Percentiles rank a stretch among this genome's conserved stretches.
phyloP scores from a whole-genome alignment of 1,284 basidiomycete species.

The Ceratobasidium papillatum region DNA sequence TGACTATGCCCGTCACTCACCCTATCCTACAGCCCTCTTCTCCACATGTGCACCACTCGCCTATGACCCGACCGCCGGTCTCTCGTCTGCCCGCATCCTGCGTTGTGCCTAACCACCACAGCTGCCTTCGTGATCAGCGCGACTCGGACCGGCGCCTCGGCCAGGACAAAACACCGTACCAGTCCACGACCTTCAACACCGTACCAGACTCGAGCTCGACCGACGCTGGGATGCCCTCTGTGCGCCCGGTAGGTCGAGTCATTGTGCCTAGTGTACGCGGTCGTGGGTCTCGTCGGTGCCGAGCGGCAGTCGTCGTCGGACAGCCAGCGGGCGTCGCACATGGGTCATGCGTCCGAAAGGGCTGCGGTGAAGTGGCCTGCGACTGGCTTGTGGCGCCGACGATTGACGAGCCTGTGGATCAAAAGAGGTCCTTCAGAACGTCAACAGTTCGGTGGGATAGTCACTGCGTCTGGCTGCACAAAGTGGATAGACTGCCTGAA shows the following conservation, averaged over 20 bases:
- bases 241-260: background rate
- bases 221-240: constrained; percentile 1
- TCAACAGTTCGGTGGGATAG: background rate
- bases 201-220: background rate
- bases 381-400: background rate
- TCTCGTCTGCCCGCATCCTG: background rate
- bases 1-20: too few relatives aligned
- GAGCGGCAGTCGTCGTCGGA: background rate
- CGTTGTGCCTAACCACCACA: background rate
- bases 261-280: background rate
- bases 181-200: background rate
- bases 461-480: constrained; percentile 7
- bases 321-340: background rate
- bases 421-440: background rate
- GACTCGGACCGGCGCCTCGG: background rate
- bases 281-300: background rate
- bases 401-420: background rate
- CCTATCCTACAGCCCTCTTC: background rate
- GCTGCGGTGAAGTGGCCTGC: background rate
- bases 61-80: background rate
- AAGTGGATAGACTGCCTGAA: background rate
- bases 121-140: background rate
- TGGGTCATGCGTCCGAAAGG: background rate
- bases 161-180: constrained; percentile 5
- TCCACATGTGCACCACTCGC: background rate